phyloP scores from a whole-genome alignment of 164 flowering plant genomes.

The Cinnamomum chago region DNA sequence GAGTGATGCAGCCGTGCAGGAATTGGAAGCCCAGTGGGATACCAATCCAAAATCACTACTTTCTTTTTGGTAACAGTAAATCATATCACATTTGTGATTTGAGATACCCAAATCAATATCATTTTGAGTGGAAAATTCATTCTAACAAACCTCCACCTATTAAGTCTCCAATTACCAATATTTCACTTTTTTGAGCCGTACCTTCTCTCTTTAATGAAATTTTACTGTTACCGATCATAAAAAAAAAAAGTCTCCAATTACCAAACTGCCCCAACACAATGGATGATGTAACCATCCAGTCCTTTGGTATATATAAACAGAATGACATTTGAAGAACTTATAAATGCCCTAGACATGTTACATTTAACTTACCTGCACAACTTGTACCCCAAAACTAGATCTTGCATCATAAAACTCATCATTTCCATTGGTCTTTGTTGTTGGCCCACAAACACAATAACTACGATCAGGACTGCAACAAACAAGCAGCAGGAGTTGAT shows the following conservation, averaged over 20 bases:
- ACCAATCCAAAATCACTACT: too few species aligned
- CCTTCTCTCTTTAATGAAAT: too few species aligned
- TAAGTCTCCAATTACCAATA: neutral
- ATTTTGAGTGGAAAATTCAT: neutral
- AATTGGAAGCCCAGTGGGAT: too few species aligned
- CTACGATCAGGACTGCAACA: slow-evolving; percentile 78
- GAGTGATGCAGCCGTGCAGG: too few species aligned
- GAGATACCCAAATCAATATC: too few species aligned
- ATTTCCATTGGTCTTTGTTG: slow-evolving; percentile 57
- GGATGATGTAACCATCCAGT: neutral
- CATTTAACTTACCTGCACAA: slow-evolving; percentile 71
- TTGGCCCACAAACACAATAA: slow-evolving; percentile 87
- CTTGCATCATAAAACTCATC: slow-evolving; percentile 72
- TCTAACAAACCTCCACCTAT: neutral
- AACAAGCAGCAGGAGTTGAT: neutral
- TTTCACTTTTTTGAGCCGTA: too few species aligned
- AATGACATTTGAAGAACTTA: neutral
- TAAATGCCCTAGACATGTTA: neutral
- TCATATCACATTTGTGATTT: too few species aligned
- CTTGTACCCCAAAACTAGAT: slow-evolving; percentile 81
- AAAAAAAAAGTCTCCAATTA: neutral
- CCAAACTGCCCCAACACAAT: neutral
- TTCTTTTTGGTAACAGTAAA: too few species aligned
- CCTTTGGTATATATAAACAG: neutral
- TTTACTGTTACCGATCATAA: too few species aligned